phyloP scores from a whole-genome alignment of 192 early-diverging fungal species.

The Backusella australiensis region DNA sequence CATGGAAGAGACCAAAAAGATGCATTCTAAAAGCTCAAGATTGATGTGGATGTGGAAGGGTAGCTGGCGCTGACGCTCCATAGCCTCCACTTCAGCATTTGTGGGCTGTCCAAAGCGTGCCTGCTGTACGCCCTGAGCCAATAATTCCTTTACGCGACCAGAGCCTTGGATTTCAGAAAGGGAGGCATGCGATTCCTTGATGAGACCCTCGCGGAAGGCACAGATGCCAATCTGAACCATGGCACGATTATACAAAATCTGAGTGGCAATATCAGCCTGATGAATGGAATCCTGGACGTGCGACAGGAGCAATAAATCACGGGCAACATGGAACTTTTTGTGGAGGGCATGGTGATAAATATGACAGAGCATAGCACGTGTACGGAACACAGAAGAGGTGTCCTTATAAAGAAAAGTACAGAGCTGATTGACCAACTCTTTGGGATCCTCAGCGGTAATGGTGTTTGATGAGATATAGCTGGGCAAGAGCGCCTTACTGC shows the following conservation, averaged over 20 bases:
- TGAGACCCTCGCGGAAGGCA: constrained; percentile 92
- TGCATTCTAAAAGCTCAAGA: constrained; percentile 95
- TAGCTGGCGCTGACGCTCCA: constrained; percentile 91
- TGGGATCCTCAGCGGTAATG: constrained; percentile 45
- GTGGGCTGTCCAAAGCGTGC: constrained; percentile 71
- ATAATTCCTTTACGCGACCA: constrained; percentile 86
- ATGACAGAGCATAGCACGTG: constrained; percentile 94
- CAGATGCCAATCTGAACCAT: constrained; percentile 96
- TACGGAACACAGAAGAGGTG: constrained; percentile 76
- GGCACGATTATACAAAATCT: constrained; percentile 94
- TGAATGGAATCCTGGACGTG: constrained; percentile 92
- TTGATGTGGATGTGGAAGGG: constrained; percentile 99
- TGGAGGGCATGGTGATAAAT: constrained; percentile 97
- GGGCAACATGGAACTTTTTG: constrained; percentile 87
- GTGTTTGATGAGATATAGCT: constrained; percentile 42
- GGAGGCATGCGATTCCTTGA: constrained; percentile 81
- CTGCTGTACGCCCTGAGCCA: constrained; percentile 74
- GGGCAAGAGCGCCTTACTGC: constrained; percentile 45
- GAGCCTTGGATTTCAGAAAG: constrained; percentile 86
- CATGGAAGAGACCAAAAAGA: constrained; percentile 93
- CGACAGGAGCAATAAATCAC: constrained; percentile 97
- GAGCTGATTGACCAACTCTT: constrained; percentile 73
- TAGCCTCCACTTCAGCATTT: constrained; percentile 86
- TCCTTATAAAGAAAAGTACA: constrained; percentile 89
- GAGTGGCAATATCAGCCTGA: constrained; percentile 85